Conservation (phyloP, 164 flowering plant genomes). For the Vitis amurensis region DNA sequence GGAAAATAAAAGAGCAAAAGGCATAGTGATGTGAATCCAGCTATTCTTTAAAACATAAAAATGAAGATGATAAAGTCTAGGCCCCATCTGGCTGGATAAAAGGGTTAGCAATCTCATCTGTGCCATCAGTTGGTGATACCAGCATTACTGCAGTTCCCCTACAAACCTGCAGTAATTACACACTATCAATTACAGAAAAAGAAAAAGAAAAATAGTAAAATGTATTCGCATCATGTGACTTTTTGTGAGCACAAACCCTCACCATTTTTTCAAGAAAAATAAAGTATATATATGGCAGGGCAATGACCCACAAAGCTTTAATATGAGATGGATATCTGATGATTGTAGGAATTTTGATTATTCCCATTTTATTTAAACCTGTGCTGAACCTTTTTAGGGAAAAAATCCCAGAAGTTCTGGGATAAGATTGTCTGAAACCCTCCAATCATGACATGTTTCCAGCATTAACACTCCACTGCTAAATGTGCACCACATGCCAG, state of each 20-base stretch:
- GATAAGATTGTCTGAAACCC: neutral
- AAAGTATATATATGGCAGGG: neutral
- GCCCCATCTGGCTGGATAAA: slow-evolving; percentile 86
- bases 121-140: slow-evolving; percentile 96
- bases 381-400: too few species aligned
- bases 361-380: too few species aligned
- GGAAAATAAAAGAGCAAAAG: neutral
- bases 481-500: neutral
- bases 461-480: neutral
- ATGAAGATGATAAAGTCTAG: slow-evolving; percentile 18
- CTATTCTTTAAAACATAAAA: neutral
- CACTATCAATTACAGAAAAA: neutral
- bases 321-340: too few species aligned
- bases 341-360: too few species aligned
- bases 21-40: neutral
- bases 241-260: neutral
- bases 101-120: slow-evolving; percentile 94
- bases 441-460: neutral
- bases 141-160: slow-evolving; percentile 99
- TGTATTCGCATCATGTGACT: neutral
- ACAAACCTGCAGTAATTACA: slow-evolving; percentile 57
- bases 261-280: neutral
- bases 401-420: too few species aligned
- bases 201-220: neutral
- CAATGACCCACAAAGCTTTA: neutral